Evolutionary conservation across 495 filamentous ascomycete species (phyloP).

Genomic region (Tuber magnatum): DNA sequence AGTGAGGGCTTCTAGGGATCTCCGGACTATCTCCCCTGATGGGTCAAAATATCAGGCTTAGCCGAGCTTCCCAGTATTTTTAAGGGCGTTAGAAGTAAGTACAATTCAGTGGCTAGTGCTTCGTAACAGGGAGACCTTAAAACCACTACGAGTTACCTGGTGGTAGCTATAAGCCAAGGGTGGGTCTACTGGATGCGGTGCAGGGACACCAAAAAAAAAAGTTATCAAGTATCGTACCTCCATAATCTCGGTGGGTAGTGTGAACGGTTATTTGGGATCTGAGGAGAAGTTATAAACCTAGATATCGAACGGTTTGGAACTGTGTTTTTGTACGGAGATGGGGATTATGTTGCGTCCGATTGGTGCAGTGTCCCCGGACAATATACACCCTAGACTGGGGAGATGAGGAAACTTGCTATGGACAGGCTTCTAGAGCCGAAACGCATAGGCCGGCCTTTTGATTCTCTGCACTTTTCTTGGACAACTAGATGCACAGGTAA

Average conservation of each 20-base stretch:
- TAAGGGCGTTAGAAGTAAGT: neutral
- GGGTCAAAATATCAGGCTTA: neutral
- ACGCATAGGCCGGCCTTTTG: neutral
- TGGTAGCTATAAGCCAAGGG: too few relatives aligned
- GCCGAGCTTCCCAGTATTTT: neutral
- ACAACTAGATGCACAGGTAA: neutral
- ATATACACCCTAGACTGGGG: neutral
- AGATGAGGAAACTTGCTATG: neutral
- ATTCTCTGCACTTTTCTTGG: neutral
- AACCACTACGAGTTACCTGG: neutral
- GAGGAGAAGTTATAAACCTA: neutral
- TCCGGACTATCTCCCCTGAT: neutral
- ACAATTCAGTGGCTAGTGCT: neutral
- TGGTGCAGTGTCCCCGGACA: neutral
- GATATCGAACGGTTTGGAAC: neutral
- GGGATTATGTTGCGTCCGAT: neutral
- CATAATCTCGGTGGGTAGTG: neutral
- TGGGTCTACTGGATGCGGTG: too few relatives aligned
- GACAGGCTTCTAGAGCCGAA: neutral
- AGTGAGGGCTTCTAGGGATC: neutral
- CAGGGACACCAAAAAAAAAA: too few relatives aligned
- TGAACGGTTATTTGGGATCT: neutral
- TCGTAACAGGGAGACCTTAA: neutral
- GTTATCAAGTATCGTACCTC: too few relatives aligned
- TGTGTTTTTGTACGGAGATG: neutral